Evolutionary conservation across 2,329 filamentous ascomycete species (phyloP), one percentile per base, ranked within the genome.

Genomic region (Hypomyces rosellus): DNA sequence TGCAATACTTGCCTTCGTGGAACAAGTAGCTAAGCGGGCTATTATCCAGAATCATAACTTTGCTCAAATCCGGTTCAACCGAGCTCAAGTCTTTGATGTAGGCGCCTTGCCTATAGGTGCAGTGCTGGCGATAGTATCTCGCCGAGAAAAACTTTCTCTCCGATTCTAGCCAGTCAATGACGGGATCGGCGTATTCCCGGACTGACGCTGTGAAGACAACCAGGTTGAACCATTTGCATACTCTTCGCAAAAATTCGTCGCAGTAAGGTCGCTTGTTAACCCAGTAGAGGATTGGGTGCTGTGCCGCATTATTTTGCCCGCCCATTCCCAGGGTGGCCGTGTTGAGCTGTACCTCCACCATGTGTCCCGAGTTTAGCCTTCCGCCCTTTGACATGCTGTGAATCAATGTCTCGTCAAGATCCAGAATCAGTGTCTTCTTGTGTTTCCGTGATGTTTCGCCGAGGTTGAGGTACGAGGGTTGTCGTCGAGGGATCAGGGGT

Each of bases 1-100:
- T 33, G 22, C 43, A 15, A 33, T 41, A 65, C 80, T 65, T 73
- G 93, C 93, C 92, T 84, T 96, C 90, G 66, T 97, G 92, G 71
- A 97, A 97, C 72, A 96, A 88, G 72, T 97, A 99, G 73, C 91
- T 96, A 75, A 96, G 82, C 49, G 93, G 93, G 69, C 90, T 96
- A 66, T 99, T 99, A 73, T 99, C 93, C 69, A 99, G 76, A 66
- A 99, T 99, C 87, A 97, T 96, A 54, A 99, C 93, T 71, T 90
- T 95, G 72, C 91, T 96, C 63, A 99, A 74, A 67, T 99, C 93
- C 15, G 93, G 91, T 75, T 99, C 93, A 39, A 99, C 90, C 50
- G 89, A 89, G 66, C 89, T 93, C 50, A 99, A 75, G 70, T 99
- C 93, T 69, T 99, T 99, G 75, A 99, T 97, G 65, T 96, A 99